Conservation (phyloP, 1,284 basidiomycete species). For the Cystobasidium sp. region DNA sequence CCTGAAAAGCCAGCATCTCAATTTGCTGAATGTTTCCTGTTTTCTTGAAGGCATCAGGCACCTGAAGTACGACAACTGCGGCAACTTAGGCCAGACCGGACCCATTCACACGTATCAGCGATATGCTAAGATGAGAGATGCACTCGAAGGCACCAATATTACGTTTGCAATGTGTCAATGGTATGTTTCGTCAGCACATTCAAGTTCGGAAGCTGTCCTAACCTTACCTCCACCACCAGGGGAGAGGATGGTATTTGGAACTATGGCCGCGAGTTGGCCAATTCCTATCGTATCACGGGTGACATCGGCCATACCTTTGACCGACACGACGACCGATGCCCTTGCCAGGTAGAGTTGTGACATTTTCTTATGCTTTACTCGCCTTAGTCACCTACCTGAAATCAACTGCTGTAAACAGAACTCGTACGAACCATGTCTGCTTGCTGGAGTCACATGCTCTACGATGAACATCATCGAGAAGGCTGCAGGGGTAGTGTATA, state of each 20-base stretch:
- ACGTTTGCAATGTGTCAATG: conserved; percentile 6
- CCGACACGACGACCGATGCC: conserved; percentile 60
- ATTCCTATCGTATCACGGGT: conserved; percentile 62
- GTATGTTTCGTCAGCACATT: background rate
- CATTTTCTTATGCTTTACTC: conserved; percentile 5
- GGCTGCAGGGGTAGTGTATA: conserved; percentile 49
- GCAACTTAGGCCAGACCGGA: conserved; percentile 60
- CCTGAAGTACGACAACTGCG: conserved; percentile 62
- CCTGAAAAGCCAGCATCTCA: background rate
- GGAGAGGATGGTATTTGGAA: conserved; percentile 47
- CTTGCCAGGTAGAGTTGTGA: conserved; percentile 50
- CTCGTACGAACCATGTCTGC: conserved; percentile 8
- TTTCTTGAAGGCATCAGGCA: conserved; percentile 55
- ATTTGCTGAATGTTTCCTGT: background rate
- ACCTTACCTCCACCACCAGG: background rate
- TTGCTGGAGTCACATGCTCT: conserved; percentile 47
- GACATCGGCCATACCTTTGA: conserved; percentile 45
- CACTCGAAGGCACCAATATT: conserved; percentile 59
- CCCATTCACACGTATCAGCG: conserved; percentile 58
- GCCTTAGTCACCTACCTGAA: background rate
- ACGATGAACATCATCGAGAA: conserved; percentile 50
- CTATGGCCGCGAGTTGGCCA: conserved; percentile 58
- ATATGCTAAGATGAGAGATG: conserved; percentile 64
- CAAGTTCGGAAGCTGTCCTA: no score
- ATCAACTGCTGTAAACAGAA: background rate